Evolutionary conservation across 768 basidiomycete genomes (phyloP).

Genomic region (Tubosaeta brunneosetosa): DNA sequence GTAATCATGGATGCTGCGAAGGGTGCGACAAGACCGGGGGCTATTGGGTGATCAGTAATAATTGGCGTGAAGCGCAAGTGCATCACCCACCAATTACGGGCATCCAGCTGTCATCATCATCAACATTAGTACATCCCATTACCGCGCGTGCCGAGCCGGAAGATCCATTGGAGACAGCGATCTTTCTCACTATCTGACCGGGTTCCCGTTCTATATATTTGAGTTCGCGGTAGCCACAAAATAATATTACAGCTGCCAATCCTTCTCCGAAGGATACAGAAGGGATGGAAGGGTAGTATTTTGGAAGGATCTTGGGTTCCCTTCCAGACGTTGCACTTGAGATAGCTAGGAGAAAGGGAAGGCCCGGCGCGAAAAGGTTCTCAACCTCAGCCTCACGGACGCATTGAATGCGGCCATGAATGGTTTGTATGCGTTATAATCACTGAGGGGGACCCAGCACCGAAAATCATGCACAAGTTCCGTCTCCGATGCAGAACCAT

Average conservation of each 20-base stretch:
- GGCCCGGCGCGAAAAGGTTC: slow-evolving; percentile 10
- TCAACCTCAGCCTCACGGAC: slow-evolving; percentile 1
- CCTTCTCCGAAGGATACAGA: neutral
- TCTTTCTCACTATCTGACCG: neutral
- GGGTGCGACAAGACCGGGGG: no score
- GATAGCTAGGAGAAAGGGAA: slow-evolving; percentile 2
- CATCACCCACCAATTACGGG: neutral
- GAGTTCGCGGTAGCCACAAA: neutral
- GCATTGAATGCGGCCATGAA: slow-evolving; percentile 7
- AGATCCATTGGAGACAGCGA: neutral
- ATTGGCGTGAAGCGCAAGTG: no score
- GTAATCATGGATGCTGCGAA: no score
- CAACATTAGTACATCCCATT: neutral
- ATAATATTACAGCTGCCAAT: neutral
- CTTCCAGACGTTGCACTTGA: neutral
- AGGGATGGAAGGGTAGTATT: no score
- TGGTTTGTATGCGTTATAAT: slow-evolving; percentile 8
- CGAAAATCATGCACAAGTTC: slow-evolving; percentile 1
- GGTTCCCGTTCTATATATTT: neutral
- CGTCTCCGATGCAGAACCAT: neutral
- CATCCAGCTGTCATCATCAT: slow-evolving; percentile 1
- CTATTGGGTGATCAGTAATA: no score
- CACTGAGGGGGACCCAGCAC: neutral
- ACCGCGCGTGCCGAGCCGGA: neutral
- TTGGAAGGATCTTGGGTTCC: no score